phyloP scores from a whole-genome alignment of 345 rosid species.

The Citrus reticulata region DNA sequence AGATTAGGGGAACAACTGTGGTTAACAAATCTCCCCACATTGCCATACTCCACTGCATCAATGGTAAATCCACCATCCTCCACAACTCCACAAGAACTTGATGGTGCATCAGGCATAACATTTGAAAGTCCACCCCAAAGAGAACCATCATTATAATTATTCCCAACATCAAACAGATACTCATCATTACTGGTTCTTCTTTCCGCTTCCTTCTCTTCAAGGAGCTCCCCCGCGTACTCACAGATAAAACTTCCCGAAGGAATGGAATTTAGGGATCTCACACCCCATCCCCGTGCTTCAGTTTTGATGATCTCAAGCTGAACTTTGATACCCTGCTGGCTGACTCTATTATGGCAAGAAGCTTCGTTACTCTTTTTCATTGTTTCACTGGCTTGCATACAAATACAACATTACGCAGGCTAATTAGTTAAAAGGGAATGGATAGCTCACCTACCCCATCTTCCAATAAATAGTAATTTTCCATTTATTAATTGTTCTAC shows the following conservation, averaged over 20 bases:
- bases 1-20: constrained; percentile 92
- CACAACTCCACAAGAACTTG: constrained; percentile 29
- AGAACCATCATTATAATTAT: constrained; percentile 35
- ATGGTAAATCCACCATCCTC: constrained; percentile 8
- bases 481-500: background rate
- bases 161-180: constrained; percentile 76
- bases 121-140: constrained; percentile 44
- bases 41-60: constrained; percentile 29
- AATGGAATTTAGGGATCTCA: constrained; percentile 69
- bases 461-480: background rate
- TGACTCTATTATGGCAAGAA: constrained; percentile 70
- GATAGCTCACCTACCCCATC: constrained; percentile 29
- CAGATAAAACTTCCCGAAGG: constrained; percentile 86
- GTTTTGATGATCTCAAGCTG: constrained; percentile 83
- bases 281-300: constrained; percentile 83
- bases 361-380: background rate
- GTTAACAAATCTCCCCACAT: constrained; percentile 82
- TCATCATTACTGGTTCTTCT: constrained; percentile 61
- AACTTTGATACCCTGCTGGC: constrained; percentile 66
- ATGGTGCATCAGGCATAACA: constrained; percentile 39
- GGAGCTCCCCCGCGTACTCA: constrained; percentile 80
- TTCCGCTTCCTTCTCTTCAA: constrained; percentile 74
- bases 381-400: too few relatives aligned
- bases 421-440: too few relatives aligned
- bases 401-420: too few relatives aligned